phyloP scores from a whole-genome alignment of 73 alveolate species.

The Stentor coeruleus region DNA sequence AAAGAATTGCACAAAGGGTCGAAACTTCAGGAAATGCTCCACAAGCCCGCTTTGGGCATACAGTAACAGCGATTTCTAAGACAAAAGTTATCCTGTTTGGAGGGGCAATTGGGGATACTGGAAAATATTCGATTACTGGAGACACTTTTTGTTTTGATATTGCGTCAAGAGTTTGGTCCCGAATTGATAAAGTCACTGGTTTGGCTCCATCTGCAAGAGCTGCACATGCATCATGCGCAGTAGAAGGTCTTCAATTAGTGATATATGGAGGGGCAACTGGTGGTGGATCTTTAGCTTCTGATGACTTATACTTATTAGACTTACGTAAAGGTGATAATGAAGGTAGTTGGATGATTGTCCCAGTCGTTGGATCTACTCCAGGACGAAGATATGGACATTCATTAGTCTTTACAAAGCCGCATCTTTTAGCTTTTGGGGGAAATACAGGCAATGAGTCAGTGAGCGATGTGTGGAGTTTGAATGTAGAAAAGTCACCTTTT shows the following conservation, averaged over 20 bases:
- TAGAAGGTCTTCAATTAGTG: slow-evolving; percentile 62
- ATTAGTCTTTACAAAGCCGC: slow-evolving; percentile 88
- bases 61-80: slow-evolving; percentile 83
- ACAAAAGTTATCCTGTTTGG: slow-evolving; percentile 91
- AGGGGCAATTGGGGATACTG: slow-evolving; percentile 98
- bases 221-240: slow-evolving; percentile 88
- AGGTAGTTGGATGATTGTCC: slow-evolving; percentile 95
- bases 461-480: slow-evolving; percentile 88
- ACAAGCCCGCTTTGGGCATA: slow-evolving; percentile 91
- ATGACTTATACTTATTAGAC: slow-evolving; percentile 35
- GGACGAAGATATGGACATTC: slow-evolving; percentile 99
- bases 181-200: slow-evolving; percentile 78
- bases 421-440: slow-evolving; percentile 92
- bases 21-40: slow-evolving; percentile 64
- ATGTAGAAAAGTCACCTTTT: slow-evolving; percentile 81
- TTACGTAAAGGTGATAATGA: slow-evolving; percentile 30
- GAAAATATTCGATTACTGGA: slow-evolving; percentile 89
- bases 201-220: slow-evolving; percentile 93
- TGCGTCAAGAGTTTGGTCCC: slow-evolving; percentile 59
- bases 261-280: slow-evolving; percentile 99
- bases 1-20: too few species aligned
- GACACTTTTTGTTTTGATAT: slow-evolving; percentile 83
- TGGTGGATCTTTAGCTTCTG: slow-evolving; percentile 56
- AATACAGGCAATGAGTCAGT: slow-evolving; percentile 91
- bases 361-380: slow-evolving; percentile 98